Evolutionary conservation across 805 yeast genomes (phyloP), one percentile per base, ranked within the genome.

Genomic region (Hanseniaspora lachancei): DNA sequence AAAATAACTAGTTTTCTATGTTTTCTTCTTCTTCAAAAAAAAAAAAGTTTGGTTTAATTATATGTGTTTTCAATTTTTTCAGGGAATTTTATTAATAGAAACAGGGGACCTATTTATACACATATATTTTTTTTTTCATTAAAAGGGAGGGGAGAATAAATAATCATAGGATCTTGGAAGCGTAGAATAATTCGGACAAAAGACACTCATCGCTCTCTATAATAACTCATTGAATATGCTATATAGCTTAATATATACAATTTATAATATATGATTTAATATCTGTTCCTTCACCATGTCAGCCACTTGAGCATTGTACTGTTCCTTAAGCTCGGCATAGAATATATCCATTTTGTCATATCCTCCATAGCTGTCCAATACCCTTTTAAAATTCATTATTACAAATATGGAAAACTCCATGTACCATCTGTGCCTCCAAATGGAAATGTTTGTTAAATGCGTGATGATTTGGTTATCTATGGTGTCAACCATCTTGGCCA

Each of bases 401-500:
- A 88, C 72, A 49, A 73, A 72, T 21, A 95, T 86, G 9, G 95
- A 82, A 65, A 89, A 91, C 61, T 91, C 96, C 60, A 82, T 78
- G 70, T 91, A 95, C 98, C 98, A 93, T 65, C 98, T 79, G 68
- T 89, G 97, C 65, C 88, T 85, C 97, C 97, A 95, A n/a, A 93
- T 95, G n/a, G 84, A 72, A 54, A 93, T 72, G 63, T 84, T 85
- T 38, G 89, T 86, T 57, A 81, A 70, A 23, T 83, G 71, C 57
- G 84, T 88, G 58, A 89, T 72, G 13, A 87, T 79, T 59, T 75
- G 73, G 51, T 74, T 77, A 63, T 81, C 80, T n/a, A 67, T 55
- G 23, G 62, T 68, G 38, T 62, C 61, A 12, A 65, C 57, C 39
- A 63, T 60, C 9, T 62, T 68, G 59, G 65, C 68, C 63, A 59